Evolutionary conservation across 768 basidiomycete species (phyloP).

Genomic region (Sistotremastrum suecicum): DNA sequence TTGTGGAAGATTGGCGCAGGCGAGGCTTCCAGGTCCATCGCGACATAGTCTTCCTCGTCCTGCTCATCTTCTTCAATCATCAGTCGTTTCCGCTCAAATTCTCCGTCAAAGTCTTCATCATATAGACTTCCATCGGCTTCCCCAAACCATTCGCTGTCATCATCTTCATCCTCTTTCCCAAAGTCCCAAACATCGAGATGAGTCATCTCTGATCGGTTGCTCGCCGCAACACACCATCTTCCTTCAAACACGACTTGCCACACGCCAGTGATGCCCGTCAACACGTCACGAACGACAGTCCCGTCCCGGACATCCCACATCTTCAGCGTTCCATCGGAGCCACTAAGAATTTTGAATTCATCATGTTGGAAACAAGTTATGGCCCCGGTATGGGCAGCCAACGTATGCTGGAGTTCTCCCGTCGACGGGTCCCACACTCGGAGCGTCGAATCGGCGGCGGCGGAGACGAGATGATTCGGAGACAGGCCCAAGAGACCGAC

Average conservation of each 20-base stretch:
- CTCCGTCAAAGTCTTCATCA: conserved; percentile 50
- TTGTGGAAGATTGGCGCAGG: too few relatives aligned
- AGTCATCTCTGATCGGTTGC: conserved; percentile 63
- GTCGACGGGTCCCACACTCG: conserved; percentile 88
- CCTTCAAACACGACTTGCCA: conserved; percentile 98
- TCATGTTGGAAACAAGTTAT: conserved; percentile 99
- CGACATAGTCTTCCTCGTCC: conserved; percentile 49
- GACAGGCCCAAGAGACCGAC: conserved; percentile 89
- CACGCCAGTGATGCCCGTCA: conserved; percentile 86
- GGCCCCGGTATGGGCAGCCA: conserved; percentile 90
- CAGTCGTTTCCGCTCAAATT: conserved; percentile 29
- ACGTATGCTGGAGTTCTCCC: conserved; percentile 64
- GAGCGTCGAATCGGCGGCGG: conserved; percentile 90
- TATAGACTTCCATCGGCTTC: conserved; percentile 65
- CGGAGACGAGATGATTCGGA: conserved; percentile 82
- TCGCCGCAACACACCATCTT: conserved; percentile 88
- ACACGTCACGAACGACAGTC: conserved; percentile 68
- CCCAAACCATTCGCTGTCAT: conserved; percentile 54
- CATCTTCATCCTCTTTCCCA: conserved; percentile 46
- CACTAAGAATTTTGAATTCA: conserved; percentile 92
- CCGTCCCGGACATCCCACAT: conserved; percentile 96
- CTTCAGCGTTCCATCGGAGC: conserved; percentile 91
- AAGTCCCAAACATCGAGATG: conserved; percentile 89
- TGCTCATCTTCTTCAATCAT: conserved; percentile 23
- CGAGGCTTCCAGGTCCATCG: conserved; percentile 26